phyloP scores from a whole-genome alignment of 2,329 filamentous ascomycete species.

The Colletotrichum siamense region DNA sequence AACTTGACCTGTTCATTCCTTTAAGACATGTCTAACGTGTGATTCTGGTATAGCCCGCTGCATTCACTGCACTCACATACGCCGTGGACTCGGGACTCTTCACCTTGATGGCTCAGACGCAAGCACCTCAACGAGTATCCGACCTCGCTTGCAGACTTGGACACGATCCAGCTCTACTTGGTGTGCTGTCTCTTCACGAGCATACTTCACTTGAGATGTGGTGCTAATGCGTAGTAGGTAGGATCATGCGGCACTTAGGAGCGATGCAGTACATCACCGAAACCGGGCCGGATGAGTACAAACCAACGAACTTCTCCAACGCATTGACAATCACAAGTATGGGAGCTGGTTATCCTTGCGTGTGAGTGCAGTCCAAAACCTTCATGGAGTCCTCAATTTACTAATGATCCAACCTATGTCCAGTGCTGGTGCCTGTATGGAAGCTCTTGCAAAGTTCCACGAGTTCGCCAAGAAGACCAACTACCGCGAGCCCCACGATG shows the following conservation, averaged over 20 bases:
- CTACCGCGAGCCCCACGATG: slow-evolving; percentile 34
- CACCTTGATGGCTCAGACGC: slow-evolving; percentile 32
- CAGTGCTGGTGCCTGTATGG: slow-evolving; percentile 25
- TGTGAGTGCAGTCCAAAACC: slow-evolving; percentile 20
- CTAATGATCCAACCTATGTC: not conserved
- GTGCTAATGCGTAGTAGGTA: slow-evolving; percentile 4
- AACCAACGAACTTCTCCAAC: slow-evolving; percentile 41
- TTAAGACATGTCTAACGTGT: fast-evolving
- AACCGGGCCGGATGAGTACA: slow-evolving; percentile 38
- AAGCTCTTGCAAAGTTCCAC: slow-evolving; percentile 26
- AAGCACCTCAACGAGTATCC: not conserved
- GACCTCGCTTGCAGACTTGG: not conserved
- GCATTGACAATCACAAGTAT: slow-evolving; percentile 39
- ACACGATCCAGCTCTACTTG: not conserved
- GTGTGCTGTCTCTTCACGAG: not conserved
- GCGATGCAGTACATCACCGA: slow-evolving; percentile 45
- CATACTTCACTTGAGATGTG: fast-evolving
- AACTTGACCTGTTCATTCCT: fast-evolving
- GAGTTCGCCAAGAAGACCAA: slow-evolving; percentile 32
- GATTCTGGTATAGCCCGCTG: slow-evolving; percentile 22
- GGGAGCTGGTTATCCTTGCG: slow-evolving; percentile 35
- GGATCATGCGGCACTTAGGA: slow-evolving; percentile 41
- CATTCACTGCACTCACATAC: slow-evolving; percentile 28
- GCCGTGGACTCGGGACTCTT: slow-evolving; percentile 42
- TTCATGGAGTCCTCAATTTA: fast-evolving